Percentiles rank a stretch among this genome's conserved stretches.
These are phyloP conservation scores for Ustilago loliicola DNA, from an alignment of 1,284 basidiomycete species.

Conservation along the genomic window DNA sequence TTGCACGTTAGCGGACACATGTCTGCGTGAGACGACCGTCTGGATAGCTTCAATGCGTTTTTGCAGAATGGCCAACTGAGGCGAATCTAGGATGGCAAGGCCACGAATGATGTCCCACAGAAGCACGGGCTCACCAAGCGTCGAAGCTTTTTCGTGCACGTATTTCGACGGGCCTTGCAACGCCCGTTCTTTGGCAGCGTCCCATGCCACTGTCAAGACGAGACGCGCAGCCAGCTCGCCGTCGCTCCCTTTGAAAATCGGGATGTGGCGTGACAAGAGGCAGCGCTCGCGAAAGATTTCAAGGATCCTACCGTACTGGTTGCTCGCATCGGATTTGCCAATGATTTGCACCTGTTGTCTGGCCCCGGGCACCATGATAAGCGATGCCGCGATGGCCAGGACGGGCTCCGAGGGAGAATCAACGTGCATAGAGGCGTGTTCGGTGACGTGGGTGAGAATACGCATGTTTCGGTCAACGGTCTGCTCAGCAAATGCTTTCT, in stretches of 20 bases:
- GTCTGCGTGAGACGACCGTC: neutral
- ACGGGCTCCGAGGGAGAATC: conserved; percentile 13
- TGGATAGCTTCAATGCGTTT: too few species aligned
- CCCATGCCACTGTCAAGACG: conserved; percentile 20
- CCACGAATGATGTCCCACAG: too few species aligned
- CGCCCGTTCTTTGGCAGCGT: conserved; percentile 16
- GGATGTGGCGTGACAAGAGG: neutral
- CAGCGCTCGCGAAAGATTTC: conserved; percentile 7
- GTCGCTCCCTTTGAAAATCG: conserved; percentile 6
- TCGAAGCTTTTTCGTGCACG: neutral
- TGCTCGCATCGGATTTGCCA: neutral
- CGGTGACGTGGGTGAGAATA: neutral
- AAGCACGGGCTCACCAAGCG: too few species aligned
- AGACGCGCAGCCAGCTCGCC: conserved; percentile 29
- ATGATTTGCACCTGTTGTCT: neutral
- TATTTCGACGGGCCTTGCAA: neutral
- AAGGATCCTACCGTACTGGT: conserved; percentile 1
- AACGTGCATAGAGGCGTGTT: conserved; percentile 1
- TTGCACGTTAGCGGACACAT: neutral
- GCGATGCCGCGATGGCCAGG: conserved; percentile 18
- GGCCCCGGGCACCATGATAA: conserved; percentile 19
- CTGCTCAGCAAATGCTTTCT: neutral
- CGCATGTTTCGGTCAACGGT: conserved; percentile 20
- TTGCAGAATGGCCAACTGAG: too few species aligned
- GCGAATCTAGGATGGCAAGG: too few species aligned